Conservation (phyloP, 768 basidiomycete genomes). For the Xerocomellus intermedius region DNA sequence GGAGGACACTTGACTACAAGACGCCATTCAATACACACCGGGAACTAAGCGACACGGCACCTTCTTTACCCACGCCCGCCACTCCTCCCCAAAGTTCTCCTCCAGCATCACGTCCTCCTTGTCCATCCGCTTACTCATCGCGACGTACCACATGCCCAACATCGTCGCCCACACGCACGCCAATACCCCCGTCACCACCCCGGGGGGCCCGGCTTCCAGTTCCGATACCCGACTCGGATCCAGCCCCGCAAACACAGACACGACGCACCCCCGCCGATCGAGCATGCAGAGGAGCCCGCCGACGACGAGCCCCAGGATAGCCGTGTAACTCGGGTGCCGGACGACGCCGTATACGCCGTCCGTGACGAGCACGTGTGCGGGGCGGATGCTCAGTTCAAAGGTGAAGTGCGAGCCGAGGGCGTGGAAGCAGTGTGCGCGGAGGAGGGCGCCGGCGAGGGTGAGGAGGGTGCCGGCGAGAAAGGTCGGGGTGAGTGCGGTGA, state of each 20-base stretch:
- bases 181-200: neutral
- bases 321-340: constrained; percentile 34
- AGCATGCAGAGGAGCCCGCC: constrained; percentile 9
- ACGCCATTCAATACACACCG: constrained; percentile 18
- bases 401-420: constrained; percentile 27
- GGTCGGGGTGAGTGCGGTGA: constrained; percentile 3
- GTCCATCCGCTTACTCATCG: constrained; percentile 15
- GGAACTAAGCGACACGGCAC: constrained; percentile 28
- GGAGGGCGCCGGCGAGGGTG: constrained; percentile 3
- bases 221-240: neutral
- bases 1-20: no score
- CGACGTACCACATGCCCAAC: neutral
- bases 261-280: constrained; percentile 3
- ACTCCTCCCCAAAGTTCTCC: constrained; percentile 25
- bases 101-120: constrained; percentile 32
- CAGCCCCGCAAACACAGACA: neutral
- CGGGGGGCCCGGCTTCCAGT: no score
- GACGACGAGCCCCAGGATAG: accelerated
- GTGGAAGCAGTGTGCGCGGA: constrained; percentile 18
- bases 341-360: constrained; percentile 26
- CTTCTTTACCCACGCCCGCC: constrained; percentile 22
- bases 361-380: constrained; percentile 26
- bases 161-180: neutral
- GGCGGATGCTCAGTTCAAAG: constrained; percentile 25
- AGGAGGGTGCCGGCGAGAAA: constrained; percentile 10